Base-by-base conservation (phyloP, 192 early-diverging fungal genomes). In the Backusella parvicylindrica region DNA sequence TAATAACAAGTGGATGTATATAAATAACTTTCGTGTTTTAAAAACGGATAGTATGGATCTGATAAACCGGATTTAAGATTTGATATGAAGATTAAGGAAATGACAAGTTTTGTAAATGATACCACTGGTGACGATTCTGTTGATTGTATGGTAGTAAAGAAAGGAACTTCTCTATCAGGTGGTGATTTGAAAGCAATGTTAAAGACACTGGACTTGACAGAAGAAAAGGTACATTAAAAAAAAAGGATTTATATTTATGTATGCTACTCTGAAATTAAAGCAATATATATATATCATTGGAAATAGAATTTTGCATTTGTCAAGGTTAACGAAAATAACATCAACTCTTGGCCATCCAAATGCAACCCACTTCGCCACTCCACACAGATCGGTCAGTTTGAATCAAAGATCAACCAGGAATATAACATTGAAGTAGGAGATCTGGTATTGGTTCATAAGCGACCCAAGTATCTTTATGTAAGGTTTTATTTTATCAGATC, bases 41-140 rank as follows among this genome's bases (percentile, higher is more conserved):
- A 35, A 13, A 75, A 84, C 81, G 23, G 0, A 28, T 26, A 60
- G 53, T 98, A 91, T 83, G 96, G 96, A 1, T 95, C 94, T 0
- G 96, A 98, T 75, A 98, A 98, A 75, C 96, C 96, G 0, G 95
- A 98, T 79, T 89, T 89, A 1, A 82, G 96, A 31, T 95, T 91
- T 82, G 93, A 85, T 15, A 81, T 98, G 71, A 89, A 93, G 69
- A 84, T 86, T 18, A 68, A 72, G 38, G 71, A 80, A 30, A 80
- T 85, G 18, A 76, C 80, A 33, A 60, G 72, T 49, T 79, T 74
- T 56, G 18, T 87, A 18, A 28, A 70, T n/a, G 80, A 79, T 31
- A 56, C 75, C 15, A 23, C 69, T 1, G 77, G 66, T 4, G 75
- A 81, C 7, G 43, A 71, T 47, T 71, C 82, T 13, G 37, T 88